These are phyloP conservation scores for Ceratobasidium theobromae DNA, from an alignment of 1,284 basidiomycete genomes.

Conservation along the genomic window DNA sequence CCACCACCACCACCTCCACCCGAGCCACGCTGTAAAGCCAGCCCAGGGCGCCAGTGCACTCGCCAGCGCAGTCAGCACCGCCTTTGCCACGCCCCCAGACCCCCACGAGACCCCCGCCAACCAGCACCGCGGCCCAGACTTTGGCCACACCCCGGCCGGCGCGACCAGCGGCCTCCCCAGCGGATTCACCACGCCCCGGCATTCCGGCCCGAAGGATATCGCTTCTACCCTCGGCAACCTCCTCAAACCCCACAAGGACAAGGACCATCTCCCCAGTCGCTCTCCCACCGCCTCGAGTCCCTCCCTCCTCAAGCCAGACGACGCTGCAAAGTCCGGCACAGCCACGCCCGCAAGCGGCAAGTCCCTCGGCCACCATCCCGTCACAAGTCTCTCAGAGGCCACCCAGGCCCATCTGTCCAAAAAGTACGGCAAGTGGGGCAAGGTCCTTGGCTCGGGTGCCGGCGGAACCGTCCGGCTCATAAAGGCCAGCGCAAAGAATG, in stretches of 20 bases:
- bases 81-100: constrained; percentile 39
- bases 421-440: constrained; percentile 99
- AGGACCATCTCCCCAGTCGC: constrained; percentile 40
- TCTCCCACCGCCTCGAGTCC: constrained; percentile 35
- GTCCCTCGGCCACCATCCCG: constrained; percentile 38
- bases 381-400: constrained; percentile 67
- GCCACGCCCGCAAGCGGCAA: constrained; percentile 33
- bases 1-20: constrained; percentile 44
- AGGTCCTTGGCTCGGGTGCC: constrained; percentile 91
- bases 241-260: constrained; percentile 45
- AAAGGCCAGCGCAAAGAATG: constrained; percentile 78
- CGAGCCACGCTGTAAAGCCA: constrained; percentile 14
- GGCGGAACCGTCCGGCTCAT: constrained; percentile 97
- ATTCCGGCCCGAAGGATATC: constrained; percentile 33
- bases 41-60: constrained; percentile 34
- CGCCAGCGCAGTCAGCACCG: constrained; percentile 32
- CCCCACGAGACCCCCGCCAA: constrained; percentile 43
- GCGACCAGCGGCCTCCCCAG: constrained; percentile 20
- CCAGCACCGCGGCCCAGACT: constrained; percentile 46
- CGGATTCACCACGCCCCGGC: constrained; percentile 34
- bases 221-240: constrained; percentile 40
- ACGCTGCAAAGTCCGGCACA: constrained; percentile 37
- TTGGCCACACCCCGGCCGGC: constrained; percentile 36
- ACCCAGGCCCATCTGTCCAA: constrained; percentile 92
- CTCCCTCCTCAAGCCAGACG: constrained; percentile 39